phyloP scores from a whole-genome alignment of 768 basidiomycete species.

The Pleurotus platypus region DNA sequence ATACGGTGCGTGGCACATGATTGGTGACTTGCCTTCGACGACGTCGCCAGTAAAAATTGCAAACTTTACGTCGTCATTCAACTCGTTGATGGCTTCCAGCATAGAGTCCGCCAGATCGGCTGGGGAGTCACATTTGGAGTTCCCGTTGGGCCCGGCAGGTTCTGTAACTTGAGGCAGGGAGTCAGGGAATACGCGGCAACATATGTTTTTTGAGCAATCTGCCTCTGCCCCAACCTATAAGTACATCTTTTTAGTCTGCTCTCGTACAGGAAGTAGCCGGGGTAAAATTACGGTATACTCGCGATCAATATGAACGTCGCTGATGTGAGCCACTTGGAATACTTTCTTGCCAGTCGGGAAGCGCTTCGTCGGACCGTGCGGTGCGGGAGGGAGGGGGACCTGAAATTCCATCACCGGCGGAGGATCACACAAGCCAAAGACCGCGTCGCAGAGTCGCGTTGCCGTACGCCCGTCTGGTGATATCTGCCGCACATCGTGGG shows the following conservation, averaged over 20 bases:
- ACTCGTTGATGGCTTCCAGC: constrained; percentile 25
- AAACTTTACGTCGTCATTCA: constrained; percentile 19
- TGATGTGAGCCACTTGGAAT: constrained; percentile 32
- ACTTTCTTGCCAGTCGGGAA: constrained; percentile 17
- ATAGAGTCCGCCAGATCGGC: constrained; percentile 30
- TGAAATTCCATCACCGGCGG: constrained; percentile 21
- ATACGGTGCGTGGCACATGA: not conserved
- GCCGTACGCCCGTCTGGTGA: constrained; percentile 27
- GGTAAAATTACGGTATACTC: constrained; percentile 24
- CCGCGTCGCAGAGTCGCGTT: constrained; percentile 30
- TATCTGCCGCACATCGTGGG: constrained; percentile 32
- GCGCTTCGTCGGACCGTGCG: constrained; percentile 13
- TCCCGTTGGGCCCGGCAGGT: constrained; percentile 29
- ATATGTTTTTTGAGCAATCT: constrained; percentile 34
- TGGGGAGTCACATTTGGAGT: constrained; percentile 32
- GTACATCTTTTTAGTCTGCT: not conserved
- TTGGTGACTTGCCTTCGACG: constrained; percentile 23
- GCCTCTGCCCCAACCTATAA: constrained; percentile 28
- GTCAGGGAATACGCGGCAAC: constrained; percentile 29
- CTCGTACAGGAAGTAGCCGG: not conserved
- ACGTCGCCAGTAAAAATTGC: constrained; percentile 40
- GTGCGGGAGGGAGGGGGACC: constrained; percentile 24
- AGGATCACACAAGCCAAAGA: constrained; percentile 31
- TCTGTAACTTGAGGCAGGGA: constrained; percentile 15
- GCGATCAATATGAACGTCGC: constrained; percentile 37